Percentiles rank a stretch among this genome's conserved stretches.
phyloP scores from a whole-genome alignment of 2,329 filamentous ascomycete genomes.

The Cercospora beticola region DNA sequence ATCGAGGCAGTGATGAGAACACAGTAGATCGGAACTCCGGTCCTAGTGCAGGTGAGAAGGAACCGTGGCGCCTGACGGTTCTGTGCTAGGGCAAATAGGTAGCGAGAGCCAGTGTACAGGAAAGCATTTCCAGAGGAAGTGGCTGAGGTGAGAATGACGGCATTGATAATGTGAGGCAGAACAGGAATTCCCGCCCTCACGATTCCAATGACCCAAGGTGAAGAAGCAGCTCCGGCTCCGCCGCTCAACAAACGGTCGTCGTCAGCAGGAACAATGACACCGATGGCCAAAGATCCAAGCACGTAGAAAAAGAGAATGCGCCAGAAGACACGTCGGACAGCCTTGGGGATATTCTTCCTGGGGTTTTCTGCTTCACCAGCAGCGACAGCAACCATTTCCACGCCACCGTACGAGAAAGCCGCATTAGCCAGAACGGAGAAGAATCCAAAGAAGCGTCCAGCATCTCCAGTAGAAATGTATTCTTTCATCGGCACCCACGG shows the following conservation, averaged over 20 bases:
- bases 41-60: conserved; percentile 47
- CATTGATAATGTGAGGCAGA: conserved; percentile 72
- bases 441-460: conserved; percentile 59
- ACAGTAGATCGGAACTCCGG: conserved; percentile 45
- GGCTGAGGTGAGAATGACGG: conserved; percentile 70
- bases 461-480: conserved; percentile 56
- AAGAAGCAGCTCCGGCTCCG: conserved; percentile 39
- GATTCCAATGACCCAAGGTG: conserved; percentile 70
- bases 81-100: conserved; percentile 51
- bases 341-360: conserved; percentile 54
- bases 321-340: conserved; percentile 55
- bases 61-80: conserved; percentile 55
- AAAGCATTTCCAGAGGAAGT: conserved; percentile 69
- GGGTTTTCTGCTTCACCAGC: conserved; percentile 58
- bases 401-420: conserved; percentile 53
- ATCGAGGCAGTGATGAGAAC: conserved; percentile 50
- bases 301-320: conserved; percentile 56
- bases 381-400: conserved; percentile 56
- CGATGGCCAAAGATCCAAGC: conserved; percentile 55
- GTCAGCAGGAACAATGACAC: conserved; percentile 59
- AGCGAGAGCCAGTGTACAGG: conserved; percentile 56
- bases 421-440: conserved; percentile 53
- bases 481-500: conserved; percentile 60
- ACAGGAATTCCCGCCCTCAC: conserved; percentile 64
- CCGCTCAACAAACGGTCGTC: conserved; percentile 53